A percentile compares a stretch with the other conserved stretches of the same genome.
Evolutionary conservation across 2,329 filamentous ascomycete species (phyloP).

Genomic region (Blastomyces parvus): DNA sequence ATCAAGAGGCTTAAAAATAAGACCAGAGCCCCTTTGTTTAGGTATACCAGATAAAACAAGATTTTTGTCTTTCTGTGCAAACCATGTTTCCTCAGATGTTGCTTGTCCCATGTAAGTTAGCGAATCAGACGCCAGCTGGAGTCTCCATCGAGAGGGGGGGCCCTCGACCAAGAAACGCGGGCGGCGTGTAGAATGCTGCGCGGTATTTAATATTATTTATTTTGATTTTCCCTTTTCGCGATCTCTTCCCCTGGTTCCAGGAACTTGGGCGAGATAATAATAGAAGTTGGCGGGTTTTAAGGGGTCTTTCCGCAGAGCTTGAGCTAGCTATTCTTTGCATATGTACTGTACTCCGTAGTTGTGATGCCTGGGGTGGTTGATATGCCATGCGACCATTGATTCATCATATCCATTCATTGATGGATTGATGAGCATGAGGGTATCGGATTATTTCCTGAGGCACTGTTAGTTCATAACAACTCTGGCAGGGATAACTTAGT

Average conservation of each 20-base stretch:
- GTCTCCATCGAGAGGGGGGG: background rate
- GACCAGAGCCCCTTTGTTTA: background rate
- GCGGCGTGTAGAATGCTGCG: background rate
- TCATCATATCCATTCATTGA: too few species aligned
- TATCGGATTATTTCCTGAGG: too few species aligned
- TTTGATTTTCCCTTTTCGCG: background rate
- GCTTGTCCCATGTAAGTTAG: too few species aligned
- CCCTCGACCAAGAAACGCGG: background rate
- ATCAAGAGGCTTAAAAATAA: too few species aligned
- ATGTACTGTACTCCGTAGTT: too few species aligned
- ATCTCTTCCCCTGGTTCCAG: background rate
- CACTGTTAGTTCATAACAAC: too few species aligned
- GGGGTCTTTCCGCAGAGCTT: background rate
- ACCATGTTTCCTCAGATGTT: background rate
- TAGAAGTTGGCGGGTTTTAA: background rate
- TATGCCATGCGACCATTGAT: background rate
- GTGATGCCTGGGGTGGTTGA: background rate
- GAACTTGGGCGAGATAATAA: background rate
- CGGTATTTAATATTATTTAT: conserved; percentile 1
- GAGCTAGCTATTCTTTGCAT: background rate
- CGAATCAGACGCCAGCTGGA: background rate
- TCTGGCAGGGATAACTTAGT: too few species aligned
- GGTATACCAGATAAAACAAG: background rate
- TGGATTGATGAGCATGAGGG: too few species aligned
- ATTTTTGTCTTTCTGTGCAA: background rate